Evolutionary conservation across 805 yeast species (phyloP), one percentile per base, ranked within the genome.

Genomic region (Wickerhamomyces bovis): DNA sequence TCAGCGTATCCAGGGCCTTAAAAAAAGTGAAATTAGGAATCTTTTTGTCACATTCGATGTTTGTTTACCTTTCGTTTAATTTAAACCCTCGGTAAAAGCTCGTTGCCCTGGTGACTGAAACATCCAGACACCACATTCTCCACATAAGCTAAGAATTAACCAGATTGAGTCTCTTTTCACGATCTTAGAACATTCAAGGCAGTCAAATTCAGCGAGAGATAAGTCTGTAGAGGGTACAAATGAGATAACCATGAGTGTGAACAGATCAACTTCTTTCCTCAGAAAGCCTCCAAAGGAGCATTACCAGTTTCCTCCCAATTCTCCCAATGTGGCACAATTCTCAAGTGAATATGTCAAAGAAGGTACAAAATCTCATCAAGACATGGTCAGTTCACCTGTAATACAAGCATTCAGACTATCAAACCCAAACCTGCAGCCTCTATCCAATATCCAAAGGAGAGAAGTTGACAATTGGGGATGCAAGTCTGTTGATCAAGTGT

Each of bases 351-450:
- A 18, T 33, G 36, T 16, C 4, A 12, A 33, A n/a, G 41, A 41
- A 12, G 40, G 19, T 2, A 39, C n/a, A 4, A 13, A 13, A 28
- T 13, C 15, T 13, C 2, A 28, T 19, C 44, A 39, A n/a, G 31
- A 42, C 8, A n/a, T n/a, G n/a, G n/a, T 10, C 28, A 22, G 39
- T 23, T 23, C 23, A 9, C 12, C 12, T 31, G 19, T 12, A 35
- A 18, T 31, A 44, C 31, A 18, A 20, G 22, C 43, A 11, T 47
- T 53, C 19, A 47, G 56, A 41, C 40, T 42, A n/a, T 41, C 44
- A 9, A 59, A 60, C 39, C 63, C 65, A 2, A 62, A 62, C 39
- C 41, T 60, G 3, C 58, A 52, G 25, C 60, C 60, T 6, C 26
- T 60, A 3, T 44, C 53, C 1, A 38, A 47, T 12, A 20, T 21